These are phyloP conservation scores for Pogostemon cablin DNA, from an alignment of 257 asterid genomes.

Conservation along the genomic window DNA sequence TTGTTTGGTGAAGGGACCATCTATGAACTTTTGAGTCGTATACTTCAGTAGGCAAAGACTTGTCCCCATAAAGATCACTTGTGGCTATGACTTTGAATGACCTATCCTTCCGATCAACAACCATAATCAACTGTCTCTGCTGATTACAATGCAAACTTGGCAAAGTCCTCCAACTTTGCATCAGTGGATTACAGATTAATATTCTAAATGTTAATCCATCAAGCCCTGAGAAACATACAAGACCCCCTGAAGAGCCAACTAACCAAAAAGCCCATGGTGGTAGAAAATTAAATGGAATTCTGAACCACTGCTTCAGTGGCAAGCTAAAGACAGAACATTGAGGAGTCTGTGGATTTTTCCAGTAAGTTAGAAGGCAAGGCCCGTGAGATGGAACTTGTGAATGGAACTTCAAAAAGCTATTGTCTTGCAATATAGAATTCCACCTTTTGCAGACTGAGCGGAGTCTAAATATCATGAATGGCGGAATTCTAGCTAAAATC, in stretches of 20 bases:
- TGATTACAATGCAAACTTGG: conserved; percentile 93
- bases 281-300: conserved; percentile 83
- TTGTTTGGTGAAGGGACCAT: conserved; percentile 89
- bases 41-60: conserved; percentile 89
- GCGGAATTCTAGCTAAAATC: conserved; percentile 93
- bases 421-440: conserved; percentile 89
- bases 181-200: conserved; percentile 84
- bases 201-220: conserved; percentile 81
- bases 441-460: conserved; percentile 96
- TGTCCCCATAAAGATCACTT: conserved; percentile 85
- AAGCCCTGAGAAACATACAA: conserved; percentile 87
- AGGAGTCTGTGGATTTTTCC: conserved; percentile 84
- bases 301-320: conserved; percentile 96
- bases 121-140: conserved; percentile 93
- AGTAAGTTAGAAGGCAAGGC: conserved; percentile 92
- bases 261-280: conserved; percentile 97
- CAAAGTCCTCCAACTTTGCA: conserved; percentile 86
- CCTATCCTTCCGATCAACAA: conserved; percentile 71
- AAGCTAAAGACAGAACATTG: conserved; percentile 94
- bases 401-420: conserved; percentile 85
- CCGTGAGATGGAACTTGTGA: conserved; percentile 97
- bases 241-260: conserved; percentile 99
- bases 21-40: conserved; percentile 75
- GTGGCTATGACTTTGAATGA: conserved; percentile 92
- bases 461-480: conserved; percentile 77